phyloP scores from a whole-genome alignment of 768 basidiomycete species.

The Filobasidium floriforme region DNA sequence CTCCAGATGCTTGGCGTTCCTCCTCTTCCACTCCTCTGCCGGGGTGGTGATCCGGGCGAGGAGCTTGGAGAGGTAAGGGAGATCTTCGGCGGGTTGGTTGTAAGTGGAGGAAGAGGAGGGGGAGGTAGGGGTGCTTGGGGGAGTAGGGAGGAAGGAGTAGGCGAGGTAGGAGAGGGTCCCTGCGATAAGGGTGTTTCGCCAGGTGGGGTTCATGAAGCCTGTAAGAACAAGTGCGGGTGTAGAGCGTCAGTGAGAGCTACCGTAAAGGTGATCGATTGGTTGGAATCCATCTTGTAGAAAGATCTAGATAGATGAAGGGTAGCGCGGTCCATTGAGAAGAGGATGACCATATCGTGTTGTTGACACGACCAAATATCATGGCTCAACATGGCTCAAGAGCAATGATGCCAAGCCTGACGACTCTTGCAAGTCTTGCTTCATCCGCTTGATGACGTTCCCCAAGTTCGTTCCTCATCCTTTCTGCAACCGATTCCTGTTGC shows the following conservation, averaged over 20 bases:
- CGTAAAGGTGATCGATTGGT: background rate
- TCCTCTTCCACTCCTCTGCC: constrained; percentile 38
- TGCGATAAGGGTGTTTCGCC: constrained; percentile 40
- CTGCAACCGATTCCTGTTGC: background rate
- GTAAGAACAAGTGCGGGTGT: background rate
- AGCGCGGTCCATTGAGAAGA: too few relatives aligned
- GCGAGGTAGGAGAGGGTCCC: constrained; percentile 32
- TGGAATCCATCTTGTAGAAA: background rate
- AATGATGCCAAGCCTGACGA: too few relatives aligned
- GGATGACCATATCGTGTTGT: too few relatives aligned
- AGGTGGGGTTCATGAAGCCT: constrained; percentile 45
- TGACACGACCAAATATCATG: too few relatives aligned
- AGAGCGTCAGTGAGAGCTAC: background rate
- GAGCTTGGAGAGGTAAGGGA: constrained; percentile 39
- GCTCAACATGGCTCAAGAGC: too few relatives aligned
- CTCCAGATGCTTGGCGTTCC: constrained; percentile 47
- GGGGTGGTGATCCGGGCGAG: constrained; percentile 40
- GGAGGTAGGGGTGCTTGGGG: constrained; percentile 28
- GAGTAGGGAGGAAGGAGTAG: constrained; percentile 42
- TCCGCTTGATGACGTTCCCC: background rate
- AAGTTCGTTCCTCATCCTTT: too few relatives aligned
- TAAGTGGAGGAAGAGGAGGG: constrained; percentile 31
- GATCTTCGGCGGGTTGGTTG: constrained; percentile 21
- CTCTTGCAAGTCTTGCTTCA: too few relatives aligned
- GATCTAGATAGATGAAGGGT: background rate